A percentile compares a stretch with the other conserved stretches of the same genome.
These are phyloP conservation scores for Rhamnella rubrinervis DNA, from an alignment of 331 rosid genomes.

Conservation along the genomic window DNA sequence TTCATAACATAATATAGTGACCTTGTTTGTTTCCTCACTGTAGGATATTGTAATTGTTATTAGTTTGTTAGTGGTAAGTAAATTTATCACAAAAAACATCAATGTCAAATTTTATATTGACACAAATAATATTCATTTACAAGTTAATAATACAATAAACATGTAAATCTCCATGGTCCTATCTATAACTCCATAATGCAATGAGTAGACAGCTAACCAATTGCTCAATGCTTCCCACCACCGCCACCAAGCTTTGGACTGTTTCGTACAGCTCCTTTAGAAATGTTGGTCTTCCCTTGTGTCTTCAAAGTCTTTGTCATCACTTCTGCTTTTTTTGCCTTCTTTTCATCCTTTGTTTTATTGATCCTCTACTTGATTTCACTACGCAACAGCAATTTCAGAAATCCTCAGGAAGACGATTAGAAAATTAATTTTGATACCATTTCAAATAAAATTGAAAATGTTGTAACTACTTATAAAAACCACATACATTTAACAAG, in stretches of 20 bases:
- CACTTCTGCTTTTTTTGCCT: slow-evolving; percentile 85
- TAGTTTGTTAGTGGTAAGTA: no score
- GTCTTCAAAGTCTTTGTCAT: slow-evolving; percentile 60
- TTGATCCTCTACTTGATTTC: slow-evolving; percentile 86
- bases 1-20: no score
- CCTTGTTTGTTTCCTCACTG: no score
- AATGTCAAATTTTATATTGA: no score
- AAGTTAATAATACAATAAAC: no score
- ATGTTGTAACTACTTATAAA: no score
- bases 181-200: slow-evolving; percentile 21
- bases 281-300: slow-evolving; percentile 43
- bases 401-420: not conserved
- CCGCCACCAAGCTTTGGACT: slow-evolving; percentile 90
- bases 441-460: no score
- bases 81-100: no score
- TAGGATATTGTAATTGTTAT: no score
- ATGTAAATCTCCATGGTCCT: not conserved
- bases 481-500: no score
- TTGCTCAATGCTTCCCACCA: slow-evolving; percentile 74
- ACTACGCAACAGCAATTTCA: slow-evolving; percentile 31
- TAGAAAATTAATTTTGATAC: no score
- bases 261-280: slow-evolving; percentile 64
- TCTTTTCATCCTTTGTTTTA: slow-evolving; percentile 90
- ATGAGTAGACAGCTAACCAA: slow-evolving; percentile 14
- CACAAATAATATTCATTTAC: no score